phyloP scores from a whole-genome alignment of 768 basidiomycete genomes.

The Mycena rebaudengoi region DNA sequence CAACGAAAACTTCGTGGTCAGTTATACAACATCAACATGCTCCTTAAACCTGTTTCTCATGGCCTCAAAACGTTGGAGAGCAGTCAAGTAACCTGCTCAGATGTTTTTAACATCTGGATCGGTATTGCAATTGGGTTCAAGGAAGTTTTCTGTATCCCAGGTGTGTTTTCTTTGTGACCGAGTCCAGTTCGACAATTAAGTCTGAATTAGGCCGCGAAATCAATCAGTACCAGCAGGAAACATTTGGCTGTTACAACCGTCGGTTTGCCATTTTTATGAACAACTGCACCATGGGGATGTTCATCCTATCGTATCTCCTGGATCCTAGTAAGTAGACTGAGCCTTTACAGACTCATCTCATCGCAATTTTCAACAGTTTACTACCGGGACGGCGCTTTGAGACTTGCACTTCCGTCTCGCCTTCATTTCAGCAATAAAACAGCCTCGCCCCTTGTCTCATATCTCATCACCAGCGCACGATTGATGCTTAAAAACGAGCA shows the following conservation, averaged over 20 bases:
- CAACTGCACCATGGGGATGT: conserved; percentile 13
- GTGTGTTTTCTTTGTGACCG: neutral
- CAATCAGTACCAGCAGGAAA: conserved; percentile 1
- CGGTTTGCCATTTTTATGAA: conserved; percentile 21
- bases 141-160: neutral
- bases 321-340: conserved; percentile 9
- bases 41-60: conserved; percentile 1
- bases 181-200: neutral
- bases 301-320: conserved; percentile 10
- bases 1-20: neutral
- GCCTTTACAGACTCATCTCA: neutral
- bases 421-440: neutral
- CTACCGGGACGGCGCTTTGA: neutral
- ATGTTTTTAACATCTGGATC: conserved; percentile 16
- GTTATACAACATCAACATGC: conserved; percentile 14
- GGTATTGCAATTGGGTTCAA: conserved; percentile 9
- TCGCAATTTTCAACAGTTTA: neutral
- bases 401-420: neutral
- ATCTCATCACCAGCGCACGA: neutral
- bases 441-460: neutral
- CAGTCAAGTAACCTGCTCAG: conserved; percentile 2
- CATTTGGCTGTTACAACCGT: conserved; percentile 2
- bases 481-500: neutral
- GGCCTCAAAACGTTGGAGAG: conserved; percentile 12
- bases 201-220: neutral